Percentiles rank a stretch among this genome's conserved stretches.
phyloP scores from a whole-genome alignment of 176 grass and related monocot genomes.

The Cenchrus purpureus region DNA sequence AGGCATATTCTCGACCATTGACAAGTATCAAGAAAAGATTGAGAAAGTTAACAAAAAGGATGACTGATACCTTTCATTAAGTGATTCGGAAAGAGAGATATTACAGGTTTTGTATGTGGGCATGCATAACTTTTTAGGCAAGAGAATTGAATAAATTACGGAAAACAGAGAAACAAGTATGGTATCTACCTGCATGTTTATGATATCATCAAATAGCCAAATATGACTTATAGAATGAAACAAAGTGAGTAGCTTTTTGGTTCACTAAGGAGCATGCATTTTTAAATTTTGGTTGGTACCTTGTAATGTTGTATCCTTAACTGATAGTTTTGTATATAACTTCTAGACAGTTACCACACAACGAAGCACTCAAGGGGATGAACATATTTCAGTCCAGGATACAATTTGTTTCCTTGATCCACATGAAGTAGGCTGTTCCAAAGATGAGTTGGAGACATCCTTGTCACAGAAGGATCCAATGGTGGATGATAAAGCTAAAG shows the following conservation, averaged over 20 bases:
- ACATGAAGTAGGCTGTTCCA: slow-evolving; percentile 27
- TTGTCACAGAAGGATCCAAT: slow-evolving; percentile 24
- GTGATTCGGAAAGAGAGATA: not conserved
- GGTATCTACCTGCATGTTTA: not conserved
- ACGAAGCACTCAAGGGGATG: slow-evolving; percentile 12
- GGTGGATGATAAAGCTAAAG: slow-evolving; percentile 55
- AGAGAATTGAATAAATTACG: not conserved
- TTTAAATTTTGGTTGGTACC: slow-evolving; percentile 10
- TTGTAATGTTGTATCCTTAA: slow-evolving; percentile 12
- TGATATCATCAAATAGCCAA: not conserved
- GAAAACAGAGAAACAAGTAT: not conserved
- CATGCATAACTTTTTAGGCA: not conserved
- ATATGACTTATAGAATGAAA: slow-evolving; percentile 3
- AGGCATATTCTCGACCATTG: not conserved
- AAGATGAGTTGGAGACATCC: slow-evolving; percentile 23
- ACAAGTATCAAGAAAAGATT: not conserved
- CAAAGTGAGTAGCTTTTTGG: not conserved
- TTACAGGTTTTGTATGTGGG: not conserved
- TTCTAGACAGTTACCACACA: slow-evolving; percentile 35
- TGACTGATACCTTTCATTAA: not conserved
- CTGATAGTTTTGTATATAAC: slow-evolving; percentile 33
- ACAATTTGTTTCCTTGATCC: slow-evolving; percentile 4
- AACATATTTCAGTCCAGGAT: slow-evolving; percentile 15
- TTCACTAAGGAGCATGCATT: not conserved
- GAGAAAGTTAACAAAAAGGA: not conserved